A percentile compares a stretch with the other conserved stretches of the same genome.
phyloP scores from a whole-genome alignment of 495 filamentous ascomycete genomes.

The Penicillium parvum region DNA sequence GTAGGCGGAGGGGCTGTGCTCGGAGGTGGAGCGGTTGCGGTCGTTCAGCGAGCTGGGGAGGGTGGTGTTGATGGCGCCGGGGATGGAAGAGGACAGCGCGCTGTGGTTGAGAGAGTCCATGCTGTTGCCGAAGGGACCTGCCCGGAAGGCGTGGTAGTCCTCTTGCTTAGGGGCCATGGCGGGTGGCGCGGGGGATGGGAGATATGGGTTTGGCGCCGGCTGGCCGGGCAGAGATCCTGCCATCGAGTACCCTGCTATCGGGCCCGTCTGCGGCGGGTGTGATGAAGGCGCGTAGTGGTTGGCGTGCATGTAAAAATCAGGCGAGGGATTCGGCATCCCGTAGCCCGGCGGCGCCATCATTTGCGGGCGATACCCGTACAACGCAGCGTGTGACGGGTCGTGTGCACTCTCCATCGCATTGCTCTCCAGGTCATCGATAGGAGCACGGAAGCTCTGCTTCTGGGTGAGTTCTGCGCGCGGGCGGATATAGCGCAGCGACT shows the following conservation, averaged over 20 bases:
- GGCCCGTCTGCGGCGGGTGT: conserved; percentile 33
- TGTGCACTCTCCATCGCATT: conserved; percentile 37
- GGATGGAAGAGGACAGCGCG: conserved; percentile 35
- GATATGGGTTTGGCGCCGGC: conserved; percentile 37
- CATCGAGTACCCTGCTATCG: conserved; percentile 37
- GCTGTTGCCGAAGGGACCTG: conserved; percentile 30
- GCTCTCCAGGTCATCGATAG: conserved; percentile 57
- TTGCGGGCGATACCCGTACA: conserved; percentile 41
- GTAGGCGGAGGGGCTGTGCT: conserved; percentile 40
- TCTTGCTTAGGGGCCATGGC: conserved; percentile 29
- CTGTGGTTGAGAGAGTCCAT: conserved; percentile 37
- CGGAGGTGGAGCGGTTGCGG: conserved; percentile 39
- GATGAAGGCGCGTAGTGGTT: conserved; percentile 32
- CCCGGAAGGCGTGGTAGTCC: conserved; percentile 38
- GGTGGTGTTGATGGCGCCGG: conserved; percentile 26
- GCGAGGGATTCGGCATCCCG: conserved; percentile 30
- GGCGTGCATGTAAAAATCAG: conserved; percentile 40
- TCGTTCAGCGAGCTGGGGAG: conserved; percentile 35
- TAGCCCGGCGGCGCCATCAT: conserved; percentile 38
- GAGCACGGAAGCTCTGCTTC: conserved; percentile 66
- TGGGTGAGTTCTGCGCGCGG: conserved; percentile 57
- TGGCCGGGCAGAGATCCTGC: conserved; percentile 29
- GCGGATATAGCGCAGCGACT: conserved; percentile 48
- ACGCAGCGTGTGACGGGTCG: conserved; percentile 33
- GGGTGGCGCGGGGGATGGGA: conserved; percentile 31